These are phyloP conservation scores for Aspergillus versicolor DNA, from an alignment of 2,329 filamentous ascomycete species.

Conservation along the genomic window DNA sequence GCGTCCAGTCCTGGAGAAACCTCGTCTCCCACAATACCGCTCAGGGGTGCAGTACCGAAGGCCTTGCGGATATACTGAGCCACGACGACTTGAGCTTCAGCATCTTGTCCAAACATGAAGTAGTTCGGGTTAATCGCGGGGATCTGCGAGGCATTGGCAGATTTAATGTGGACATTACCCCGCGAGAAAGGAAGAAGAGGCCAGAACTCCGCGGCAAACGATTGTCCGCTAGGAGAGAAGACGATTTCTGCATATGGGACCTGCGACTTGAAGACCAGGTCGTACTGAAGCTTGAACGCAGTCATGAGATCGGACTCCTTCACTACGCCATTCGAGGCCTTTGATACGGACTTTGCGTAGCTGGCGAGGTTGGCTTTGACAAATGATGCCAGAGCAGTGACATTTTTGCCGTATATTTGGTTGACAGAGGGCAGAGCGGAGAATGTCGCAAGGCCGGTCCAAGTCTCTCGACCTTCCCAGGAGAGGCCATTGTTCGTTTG, in stretches of 20 bases:
- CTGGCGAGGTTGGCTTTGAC: slow-evolving; percentile 22
- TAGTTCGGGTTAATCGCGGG: slow-evolving; percentile 29
- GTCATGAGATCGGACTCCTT: slow-evolving; percentile 21
- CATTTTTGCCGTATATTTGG: slow-evolving; percentile 25
- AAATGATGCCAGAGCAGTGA: slow-evolving; percentile 16
- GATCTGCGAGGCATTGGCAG: slow-evolving; percentile 16
- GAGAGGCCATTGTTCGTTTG: slow-evolving; percentile 32
- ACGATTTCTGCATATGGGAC: slow-evolving; percentile 28
- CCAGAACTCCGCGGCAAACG: slow-evolving; percentile 26
- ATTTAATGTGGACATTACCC: slow-evolving; percentile 16
- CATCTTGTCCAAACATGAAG: slow-evolving; percentile 27
- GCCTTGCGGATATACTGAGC: slow-evolving; percentile 16
- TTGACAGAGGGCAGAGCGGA: slow-evolving; percentile 21
- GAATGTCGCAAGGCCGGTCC: slow-evolving; percentile 23
- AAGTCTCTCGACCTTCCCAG: slow-evolving; percentile 15
- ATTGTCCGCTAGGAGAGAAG: slow-evolving; percentile 16
- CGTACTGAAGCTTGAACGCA: slow-evolving; percentile 25
- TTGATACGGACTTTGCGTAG: slow-evolving; percentile 24
- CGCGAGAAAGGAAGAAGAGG: slow-evolving; percentile 27
- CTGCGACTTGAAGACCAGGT: slow-evolving; percentile 26
- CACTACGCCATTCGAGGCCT: slow-evolving; percentile 24
- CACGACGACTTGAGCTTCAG: slow-evolving; percentile 20
- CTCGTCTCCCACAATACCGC: slow-evolving; percentile 23
- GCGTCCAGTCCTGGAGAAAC: slow-evolving; percentile 20
- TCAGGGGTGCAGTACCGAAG: not conserved